These are phyloP conservation scores for Acorus gramineus DNA, from an alignment of 106 monocot species.

Conservation along the genomic window DNA sequence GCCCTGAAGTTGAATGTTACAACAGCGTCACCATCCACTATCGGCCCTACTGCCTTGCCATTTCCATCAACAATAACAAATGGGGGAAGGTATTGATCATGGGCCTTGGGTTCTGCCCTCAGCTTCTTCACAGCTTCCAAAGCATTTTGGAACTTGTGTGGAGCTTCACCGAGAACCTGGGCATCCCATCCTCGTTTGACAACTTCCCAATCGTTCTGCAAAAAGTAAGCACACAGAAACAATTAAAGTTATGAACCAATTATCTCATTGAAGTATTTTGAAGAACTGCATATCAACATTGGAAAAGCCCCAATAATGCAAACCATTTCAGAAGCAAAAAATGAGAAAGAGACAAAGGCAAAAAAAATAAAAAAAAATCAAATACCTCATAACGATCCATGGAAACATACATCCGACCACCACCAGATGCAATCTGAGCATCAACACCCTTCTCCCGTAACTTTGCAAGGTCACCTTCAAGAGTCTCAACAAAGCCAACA, in stretches of 20 bases:
- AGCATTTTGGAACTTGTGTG: constrained; percentile 69
- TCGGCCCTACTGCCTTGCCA: constrained; percentile 76
- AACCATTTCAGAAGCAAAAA: no score
- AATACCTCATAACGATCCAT: constrained; percentile 98
- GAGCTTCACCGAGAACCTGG: constrained; percentile 97
- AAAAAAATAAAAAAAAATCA: neutral
- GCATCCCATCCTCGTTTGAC: constrained; percentile 99
- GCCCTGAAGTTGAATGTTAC: constrained; percentile 94
- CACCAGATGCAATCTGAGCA: constrained; percentile 96
- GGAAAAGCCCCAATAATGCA: no score
- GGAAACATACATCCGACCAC: constrained; percentile 94
- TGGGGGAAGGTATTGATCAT: constrained; percentile 88
- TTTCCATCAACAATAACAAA: constrained; percentile 88
- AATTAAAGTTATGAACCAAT: no score
- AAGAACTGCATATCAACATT: no score
- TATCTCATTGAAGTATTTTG: no score
- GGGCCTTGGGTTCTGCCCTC: constrained; percentile 53
- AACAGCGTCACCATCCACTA: constrained; percentile 94
- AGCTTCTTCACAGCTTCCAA: constrained; percentile 88
- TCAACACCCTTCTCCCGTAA: constrained; percentile 76
- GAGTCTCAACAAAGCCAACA: constrained; percentile 86
- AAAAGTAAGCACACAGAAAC: neutral
- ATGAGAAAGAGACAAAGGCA: no score
- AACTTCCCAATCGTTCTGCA: constrained; percentile 91
- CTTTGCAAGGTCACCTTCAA: constrained; percentile 65